Conservation (phyloP, 139 green algal genomes). For the Chlorella vulgaris region DNA sequence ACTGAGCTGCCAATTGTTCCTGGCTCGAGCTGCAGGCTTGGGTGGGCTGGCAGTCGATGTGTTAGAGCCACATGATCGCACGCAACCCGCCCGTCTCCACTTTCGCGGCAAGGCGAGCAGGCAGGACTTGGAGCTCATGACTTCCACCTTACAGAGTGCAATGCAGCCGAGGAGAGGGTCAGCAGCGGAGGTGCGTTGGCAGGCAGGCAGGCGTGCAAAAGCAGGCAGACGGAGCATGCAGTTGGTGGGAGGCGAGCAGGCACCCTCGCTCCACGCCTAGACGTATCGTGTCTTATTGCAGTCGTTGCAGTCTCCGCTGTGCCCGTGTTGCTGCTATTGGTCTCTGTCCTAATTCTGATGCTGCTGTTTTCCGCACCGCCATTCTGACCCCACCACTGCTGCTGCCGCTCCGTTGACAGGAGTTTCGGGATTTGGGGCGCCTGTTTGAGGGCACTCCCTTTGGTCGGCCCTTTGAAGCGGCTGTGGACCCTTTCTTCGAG, state of each 20-base stretch:
- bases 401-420: too few species aligned
- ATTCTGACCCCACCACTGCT: too few species aligned
- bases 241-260: too few species aligned
- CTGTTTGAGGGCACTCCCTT: slow-evolving; percentile 16
- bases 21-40: slow-evolving; percentile 4
- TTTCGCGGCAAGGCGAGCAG: slow-evolving; percentile 4
- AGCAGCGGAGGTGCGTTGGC: not conserved
- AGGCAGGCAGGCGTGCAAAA: not conserved
- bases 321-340: too few species aligned
- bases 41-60: slow-evolving; percentile 27
- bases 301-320: too few species aligned
- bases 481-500: slow-evolving; percentile 19
- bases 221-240: too few species aligned
- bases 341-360: not conserved
- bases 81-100: not conserved
- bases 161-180: slow-evolving; percentile 21
- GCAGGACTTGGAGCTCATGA: slow-evolving; percentile 8
- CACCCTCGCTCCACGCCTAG: too few species aligned
- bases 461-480: not conserved
- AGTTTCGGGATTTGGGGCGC: not conserved
- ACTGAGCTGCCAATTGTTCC: not conserved
- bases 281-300: too few species aligned
- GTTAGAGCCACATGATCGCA: slow-evolving; percentile 2
- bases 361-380: not conserved
- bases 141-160: slow-evolving; percentile 3